Base-by-base conservation (phyloP, 768 basidiomycete species). In the Hemileccinum rubropunctum region DNA sequence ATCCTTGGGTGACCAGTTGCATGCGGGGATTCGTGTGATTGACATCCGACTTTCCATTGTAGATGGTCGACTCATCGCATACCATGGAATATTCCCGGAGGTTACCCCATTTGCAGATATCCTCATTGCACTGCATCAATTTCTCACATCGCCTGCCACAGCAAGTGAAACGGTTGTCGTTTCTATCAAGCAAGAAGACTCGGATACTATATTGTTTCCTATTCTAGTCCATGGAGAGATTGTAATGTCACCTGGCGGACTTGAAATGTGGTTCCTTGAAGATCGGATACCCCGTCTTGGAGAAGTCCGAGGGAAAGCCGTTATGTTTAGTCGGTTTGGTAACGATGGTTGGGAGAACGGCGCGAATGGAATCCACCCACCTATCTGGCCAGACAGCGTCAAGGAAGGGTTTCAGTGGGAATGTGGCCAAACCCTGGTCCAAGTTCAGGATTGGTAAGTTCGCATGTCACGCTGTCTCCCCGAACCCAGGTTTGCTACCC, bases 141-240 rank as follows among this genome's bases (percentile, higher is more conserved):
- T 89, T 68, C 79, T 95, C 34, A 76, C 76, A 8, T 73, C 78
- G 0, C 75, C 81, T 0, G 56, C 58, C 4, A 79, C 88, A 1
- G 73, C 71, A 9, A 75, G 73, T 26, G 94, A 95, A 66, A 88
- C 88, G 0, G 65, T 97, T 32, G 79, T 97, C 26, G 82, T 95
- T 73, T 93, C 86, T 14, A 79, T 98, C 63, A 95, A 95, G 67
- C 88, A 95, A 62, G 94, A 98, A 65, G 86, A 91, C 56, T 75
- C 76, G 0, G 71, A 79, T 4, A 63, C 72, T 0, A 56, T 66
- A 1, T 49, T 70, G 6, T 93, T 95, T 66, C 88, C 88, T 2
- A 57, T 66, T 27, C 67, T 83, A 10, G 86, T 94, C 9, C 79
- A 77, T 32, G 71, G 81, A 36, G 87, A 84, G 47, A 86, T 95